Conservation (phyloP, 1,284 basidiomycete species). For the Austroboletus niveus region DNA sequence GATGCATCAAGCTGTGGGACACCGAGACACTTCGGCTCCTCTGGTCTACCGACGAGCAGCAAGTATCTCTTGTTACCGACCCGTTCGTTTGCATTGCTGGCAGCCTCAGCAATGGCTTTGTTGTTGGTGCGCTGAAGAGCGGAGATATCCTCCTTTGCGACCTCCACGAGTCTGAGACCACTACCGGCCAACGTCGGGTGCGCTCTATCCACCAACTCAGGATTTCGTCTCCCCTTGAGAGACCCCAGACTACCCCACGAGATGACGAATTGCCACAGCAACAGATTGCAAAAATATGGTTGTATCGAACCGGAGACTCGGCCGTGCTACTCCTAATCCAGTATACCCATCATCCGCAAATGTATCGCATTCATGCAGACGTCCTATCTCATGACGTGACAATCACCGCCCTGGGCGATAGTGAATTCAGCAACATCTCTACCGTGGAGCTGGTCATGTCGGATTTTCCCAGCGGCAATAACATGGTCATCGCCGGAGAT, state of each 20-base stretch:
- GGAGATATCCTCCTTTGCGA: conserved; percentile 59
- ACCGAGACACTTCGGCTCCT: conserved; percentile 49
- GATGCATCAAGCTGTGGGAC: conserved; percentile 72
- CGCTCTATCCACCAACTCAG: conserved; percentile 22
- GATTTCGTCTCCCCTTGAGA: conserved; percentile 31
- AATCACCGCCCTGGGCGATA: conserved; percentile 52
- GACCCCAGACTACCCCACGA: neutral
- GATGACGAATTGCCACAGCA: conserved; percentile 5
- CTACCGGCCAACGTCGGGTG: conserved; percentile 12
- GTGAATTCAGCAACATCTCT: conserved; percentile 46
- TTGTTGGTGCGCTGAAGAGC: conserved; percentile 50
- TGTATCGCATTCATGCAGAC: conserved; percentile 47
- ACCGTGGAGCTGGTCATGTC: conserved; percentile 49
- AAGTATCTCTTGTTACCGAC: conserved; percentile 39
- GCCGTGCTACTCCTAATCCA: conserved; percentile 36
- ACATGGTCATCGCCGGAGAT: conserved; percentile 59
- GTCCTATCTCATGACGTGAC: conserved; percentile 31
- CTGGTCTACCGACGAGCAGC: conserved; percentile 56
- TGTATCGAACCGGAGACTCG: conserved; percentile 11
- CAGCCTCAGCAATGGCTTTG: conserved; percentile 41
- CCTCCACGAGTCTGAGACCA: conserved; percentile 28
- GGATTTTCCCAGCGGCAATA: conserved; percentile 32
- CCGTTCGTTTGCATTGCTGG: conserved; percentile 49
- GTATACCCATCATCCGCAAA: conserved; percentile 44
- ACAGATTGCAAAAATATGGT: conserved; percentile 18